Conservation (phyloP, 805 yeast species). For the Lipomyces yamanashiensis region DNA sequence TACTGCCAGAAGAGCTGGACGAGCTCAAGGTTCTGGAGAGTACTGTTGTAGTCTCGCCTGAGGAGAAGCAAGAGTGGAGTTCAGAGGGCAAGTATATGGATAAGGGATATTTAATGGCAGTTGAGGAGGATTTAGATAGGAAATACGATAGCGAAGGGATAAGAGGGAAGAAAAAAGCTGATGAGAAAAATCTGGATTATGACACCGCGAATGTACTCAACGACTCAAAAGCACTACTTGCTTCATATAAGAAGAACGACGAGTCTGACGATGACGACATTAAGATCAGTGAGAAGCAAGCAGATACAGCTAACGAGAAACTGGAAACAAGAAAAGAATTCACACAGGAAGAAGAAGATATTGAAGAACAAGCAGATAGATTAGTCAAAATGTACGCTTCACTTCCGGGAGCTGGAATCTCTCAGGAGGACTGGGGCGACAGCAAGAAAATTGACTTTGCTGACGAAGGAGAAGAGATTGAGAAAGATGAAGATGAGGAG, state of each 20-base stretch:
- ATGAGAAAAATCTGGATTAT: neutral
- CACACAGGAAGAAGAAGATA: slow-evolving; percentile 23
- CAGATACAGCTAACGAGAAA: neutral
- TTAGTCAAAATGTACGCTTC: slow-evolving; percentile 23
- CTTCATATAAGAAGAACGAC: neutral
- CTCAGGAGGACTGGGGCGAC: neutral
- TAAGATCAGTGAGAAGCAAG: neutral
- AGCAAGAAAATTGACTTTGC: neutral
- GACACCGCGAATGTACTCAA: slow-evolving; percentile 2
- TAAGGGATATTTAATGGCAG: slow-evolving; percentile 19
- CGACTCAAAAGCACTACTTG: slow-evolving; percentile 3
- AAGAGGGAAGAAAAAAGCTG: neutral
- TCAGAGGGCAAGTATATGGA: slow-evolving; percentile 14
- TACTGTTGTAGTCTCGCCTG: slow-evolving; percentile 15
- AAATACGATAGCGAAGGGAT: neutral
- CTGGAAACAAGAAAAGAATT: slow-evolving; percentile 1
- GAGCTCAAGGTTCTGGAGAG: slow-evolving; percentile 28
- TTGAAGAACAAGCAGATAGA: slow-evolving; percentile 28
- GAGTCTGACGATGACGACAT: neutral
- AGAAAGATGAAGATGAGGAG: slow-evolving; percentile 28
- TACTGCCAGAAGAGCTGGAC: slow-evolving; percentile 28
- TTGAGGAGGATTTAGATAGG: slow-evolving; percentile 21
- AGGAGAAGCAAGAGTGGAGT: slow-evolving; percentile 2
- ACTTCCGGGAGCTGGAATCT: slow-evolving; percentile 14
- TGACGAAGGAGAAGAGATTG: neutral